These are phyloP conservation scores for Alectoria sarmentosa DNA, from an alignment of 495 filamentous ascomycete species.

Conservation along the genomic window DNA sequence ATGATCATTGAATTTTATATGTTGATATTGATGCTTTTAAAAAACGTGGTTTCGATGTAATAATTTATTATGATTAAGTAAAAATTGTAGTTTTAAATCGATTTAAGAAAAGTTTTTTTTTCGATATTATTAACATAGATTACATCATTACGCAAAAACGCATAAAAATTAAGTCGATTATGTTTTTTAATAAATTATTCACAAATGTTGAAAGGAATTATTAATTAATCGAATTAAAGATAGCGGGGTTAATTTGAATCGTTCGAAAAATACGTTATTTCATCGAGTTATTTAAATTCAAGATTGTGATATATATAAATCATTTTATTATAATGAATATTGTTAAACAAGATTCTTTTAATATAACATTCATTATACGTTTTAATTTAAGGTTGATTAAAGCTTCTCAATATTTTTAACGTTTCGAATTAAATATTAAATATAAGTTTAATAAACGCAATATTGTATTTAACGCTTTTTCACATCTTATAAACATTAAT, in stretches of 20 bases:
- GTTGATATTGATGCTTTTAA: too few relatives aligned
- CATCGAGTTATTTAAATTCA: not conserved
- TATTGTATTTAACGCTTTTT: slow-evolving; percentile 6
- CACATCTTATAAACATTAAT: not conserved
- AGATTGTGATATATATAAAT: slow-evolving; percentile 9
- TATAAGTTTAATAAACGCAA: slow-evolving; percentile 14
- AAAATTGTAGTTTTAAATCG: too few relatives aligned
- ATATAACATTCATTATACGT: slow-evolving; percentile 6
- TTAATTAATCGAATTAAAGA: not conserved
- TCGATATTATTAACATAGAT: too few relatives aligned
- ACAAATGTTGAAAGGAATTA: slow-evolving; percentile 4
- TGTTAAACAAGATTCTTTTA: not conserved
- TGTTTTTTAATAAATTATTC: not conserved
- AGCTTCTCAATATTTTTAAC: slow-evolving; percentile 9
- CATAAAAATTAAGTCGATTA: not conserved
- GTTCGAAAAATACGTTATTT: not conserved
- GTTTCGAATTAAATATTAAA: too few relatives aligned
- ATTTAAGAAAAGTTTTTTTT: too few relatives aligned
- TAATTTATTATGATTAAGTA: too few relatives aligned
- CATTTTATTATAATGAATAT: slow-evolving; percentile 9
- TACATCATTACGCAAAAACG: too few relatives aligned
- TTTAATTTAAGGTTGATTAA: slow-evolving; percentile 7
- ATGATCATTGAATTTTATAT: too few relatives aligned
- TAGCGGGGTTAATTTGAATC: not conserved
- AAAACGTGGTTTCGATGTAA: too few relatives aligned